Evolutionary conservation across 805 yeast genomes (phyloP).

Genomic region (Clavispora asparagi): DNA sequence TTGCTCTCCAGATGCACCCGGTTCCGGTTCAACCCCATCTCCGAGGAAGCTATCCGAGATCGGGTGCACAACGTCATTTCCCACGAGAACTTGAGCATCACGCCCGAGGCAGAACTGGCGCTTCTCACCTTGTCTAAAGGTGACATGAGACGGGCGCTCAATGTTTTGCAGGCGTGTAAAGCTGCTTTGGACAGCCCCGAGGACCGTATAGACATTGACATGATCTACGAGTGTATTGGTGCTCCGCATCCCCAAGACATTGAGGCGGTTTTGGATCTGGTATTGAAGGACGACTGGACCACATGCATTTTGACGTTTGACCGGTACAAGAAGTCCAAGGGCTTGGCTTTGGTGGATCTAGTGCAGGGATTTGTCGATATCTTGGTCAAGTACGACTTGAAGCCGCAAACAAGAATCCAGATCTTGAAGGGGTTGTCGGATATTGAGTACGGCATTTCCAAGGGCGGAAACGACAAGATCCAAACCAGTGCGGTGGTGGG

Average conservation of each 20-base stretch:
- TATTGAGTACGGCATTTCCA: slow-evolving; percentile 84
- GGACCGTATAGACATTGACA: slow-evolving; percentile 55
- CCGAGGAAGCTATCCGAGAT: slow-evolving; percentile 58
- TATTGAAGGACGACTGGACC: slow-evolving; percentile 85
- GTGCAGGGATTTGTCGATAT: slow-evolving; percentile 71
- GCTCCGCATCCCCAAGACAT: slow-evolving; percentile 90
- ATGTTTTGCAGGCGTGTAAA: slow-evolving; percentile 89
- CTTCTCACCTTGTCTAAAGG: slow-evolving; percentile 76
- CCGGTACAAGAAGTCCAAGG: slow-evolving; percentile 64
- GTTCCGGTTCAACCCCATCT: slow-evolving; percentile 84
- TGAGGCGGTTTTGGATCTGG: slow-evolving; percentile 66
- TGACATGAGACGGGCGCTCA: slow-evolving; percentile 93
- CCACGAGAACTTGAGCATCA: slow-evolving; percentile 57
- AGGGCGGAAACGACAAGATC: slow-evolving; percentile 88
- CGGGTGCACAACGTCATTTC: slow-evolving; percentile 66
- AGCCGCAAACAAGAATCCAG: slow-evolving; percentile 53
- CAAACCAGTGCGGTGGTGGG: slow-evolving; percentile 91
- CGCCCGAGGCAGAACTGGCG: slow-evolving; percentile 56
- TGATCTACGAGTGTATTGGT: slow-evolving; percentile 92
- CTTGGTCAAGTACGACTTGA: slow-evolving; percentile 63
- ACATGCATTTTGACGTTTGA: slow-evolving; percentile 64
- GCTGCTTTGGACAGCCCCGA: slow-evolving; percentile 51
- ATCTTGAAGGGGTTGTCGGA: slow-evolving; percentile 74
- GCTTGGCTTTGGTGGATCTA: slow-evolving; percentile 85
- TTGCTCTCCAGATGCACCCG: slow-evolving; percentile 90